Base-by-base conservation (phyloP, 305 asterid genomes). In the Nicotiana rustica region DNA sequence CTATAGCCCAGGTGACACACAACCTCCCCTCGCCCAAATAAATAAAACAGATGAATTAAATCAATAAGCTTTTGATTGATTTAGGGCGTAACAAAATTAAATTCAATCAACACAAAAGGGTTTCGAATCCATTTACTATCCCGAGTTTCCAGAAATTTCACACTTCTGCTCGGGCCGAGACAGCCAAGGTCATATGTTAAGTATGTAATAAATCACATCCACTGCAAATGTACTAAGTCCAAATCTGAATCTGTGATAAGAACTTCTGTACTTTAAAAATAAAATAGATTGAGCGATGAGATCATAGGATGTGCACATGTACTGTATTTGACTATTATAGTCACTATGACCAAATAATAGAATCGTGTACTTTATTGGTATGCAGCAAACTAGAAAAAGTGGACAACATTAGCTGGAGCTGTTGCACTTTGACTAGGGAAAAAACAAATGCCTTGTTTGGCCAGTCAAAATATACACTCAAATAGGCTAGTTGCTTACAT, bases 371-470 rank as follows among this genome's bases (percentile, higher is more conserved):
- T 69, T 4, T 47, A 17, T 31, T 47, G 0, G 33, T 21, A 44
- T 47, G 19, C 36, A 25, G 49, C 44, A 10, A 9, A 36, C 9
- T 18, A 69, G 4, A 9, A 19, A 13, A 73, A 25, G 25, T 15
- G 79, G 79, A 73, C 62, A 73, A 49, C 4, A 25, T 75, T 75
- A 75, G 79, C 79, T 75, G 79, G 64, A 75, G 79, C 57, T 49
- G 79, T 75, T 75, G 14, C 41, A 75, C 61, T 49, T 75, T 75
- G 79, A 75, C 79, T 7, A 52, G 9, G 44, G 8, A 52, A 49
- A 73, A 25, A 25, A 49, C 6, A 71, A 71, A 49, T 49, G 17
- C 64, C 64, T 75, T 75, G 64, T 75, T 75, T 75, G 61, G 79
- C 64, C 47, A 49, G 79, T 75, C 79, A 75, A 75, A 75, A 75